Evolutionary conservation across 352 stramenopile species (phyloP), one percentile per base, ranked within the genome.

Genomic region (Pythium rhizo-oryzae): DNA sequence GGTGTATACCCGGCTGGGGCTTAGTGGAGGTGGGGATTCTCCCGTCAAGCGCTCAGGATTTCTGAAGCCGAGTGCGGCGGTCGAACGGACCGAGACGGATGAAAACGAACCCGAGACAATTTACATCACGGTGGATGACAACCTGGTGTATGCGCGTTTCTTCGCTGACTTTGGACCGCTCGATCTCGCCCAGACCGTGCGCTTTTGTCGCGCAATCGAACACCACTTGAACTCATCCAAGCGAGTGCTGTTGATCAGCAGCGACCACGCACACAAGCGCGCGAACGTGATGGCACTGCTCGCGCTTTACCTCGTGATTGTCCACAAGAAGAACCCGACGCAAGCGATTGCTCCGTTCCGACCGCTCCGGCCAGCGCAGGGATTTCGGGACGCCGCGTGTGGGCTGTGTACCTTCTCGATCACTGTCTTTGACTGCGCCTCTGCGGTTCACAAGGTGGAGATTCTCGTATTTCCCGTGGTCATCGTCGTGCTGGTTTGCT

Each of bases 121-220:
- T 16, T 71, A 75, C 35, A 16, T 84, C 30, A 73, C 70, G 12
- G 74, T 85, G 28, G 80, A 86, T 66, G 86, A 96, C 33, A 71
- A 91, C 25, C 71, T 99, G 35, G 69, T 96, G 1, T 99, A 99
- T 79, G 97, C 93, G 75, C 98, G 97, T 59, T 99, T 99, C 77
- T 99, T 98, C 78, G 86, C 98, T 8, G 97, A 99, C 74, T 99
- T 99, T 84, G 97, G 97, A 4, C 97, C 97, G 9, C 78, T 99
- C 4, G 97, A 98, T 62, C 80, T 99, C 2, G 93, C 81, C 0
- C 94, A 98, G 73, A 81, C 98, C 2, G 96, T 97, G 65, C 79
- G 91, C 19, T 99, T 99, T 71, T 98, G 87, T 55, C 71, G 79
- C 4, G 74, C 82, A 12, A 66, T 98, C 7, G 89, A 97, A 66